These are phyloP conservation scores for Plasmodium chabaudi DNA, from an alignment of 169 alveolate species.

Conservation along the genomic window DNA sequence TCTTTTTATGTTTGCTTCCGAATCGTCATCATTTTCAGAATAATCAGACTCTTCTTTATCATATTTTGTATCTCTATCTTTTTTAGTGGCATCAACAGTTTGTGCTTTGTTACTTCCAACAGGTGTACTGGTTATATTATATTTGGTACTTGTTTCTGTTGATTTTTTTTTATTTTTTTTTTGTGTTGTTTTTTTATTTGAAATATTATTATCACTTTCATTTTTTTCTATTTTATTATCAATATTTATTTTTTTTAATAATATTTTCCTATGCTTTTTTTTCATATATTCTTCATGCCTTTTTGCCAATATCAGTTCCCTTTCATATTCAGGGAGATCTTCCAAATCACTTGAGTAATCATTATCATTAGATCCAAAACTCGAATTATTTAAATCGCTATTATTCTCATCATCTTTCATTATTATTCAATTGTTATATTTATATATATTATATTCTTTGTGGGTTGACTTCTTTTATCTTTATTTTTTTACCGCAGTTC, in stretches of 20 bases:
- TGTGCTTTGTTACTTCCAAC: no score
- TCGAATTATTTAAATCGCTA: not conserved
- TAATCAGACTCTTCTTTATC: no score
- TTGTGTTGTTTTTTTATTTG: no score
- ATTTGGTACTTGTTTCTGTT: no score
- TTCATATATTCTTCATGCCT: slow-evolving; percentile 82
- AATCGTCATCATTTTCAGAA: no score
- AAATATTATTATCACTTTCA: slow-evolving; percentile 3
- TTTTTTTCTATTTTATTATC: slow-evolving; percentile 7
- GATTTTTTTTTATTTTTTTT: no score
- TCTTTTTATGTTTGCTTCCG: no score
- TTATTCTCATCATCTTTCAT: slow-evolving; percentile 2
- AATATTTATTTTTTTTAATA: slow-evolving; percentile 37
- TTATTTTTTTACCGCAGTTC: no score
- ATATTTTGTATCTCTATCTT: no score
- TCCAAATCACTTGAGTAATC: slow-evolving; percentile 41
- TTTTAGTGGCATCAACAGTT: no score
- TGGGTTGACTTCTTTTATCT: no score
- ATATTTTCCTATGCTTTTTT: slow-evolving; percentile 61
- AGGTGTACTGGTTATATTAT: no score
- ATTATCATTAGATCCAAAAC: slow-evolving; percentile 2
- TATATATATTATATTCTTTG: not conserved
- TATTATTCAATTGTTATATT: not conserved
- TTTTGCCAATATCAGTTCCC: slow-evolving; percentile 84
- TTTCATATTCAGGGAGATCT: slow-evolving; percentile 81